Evolutionary conservation across 768 basidiomycete species (phyloP).

Genomic region (Serpula lacrymans): DNA sequence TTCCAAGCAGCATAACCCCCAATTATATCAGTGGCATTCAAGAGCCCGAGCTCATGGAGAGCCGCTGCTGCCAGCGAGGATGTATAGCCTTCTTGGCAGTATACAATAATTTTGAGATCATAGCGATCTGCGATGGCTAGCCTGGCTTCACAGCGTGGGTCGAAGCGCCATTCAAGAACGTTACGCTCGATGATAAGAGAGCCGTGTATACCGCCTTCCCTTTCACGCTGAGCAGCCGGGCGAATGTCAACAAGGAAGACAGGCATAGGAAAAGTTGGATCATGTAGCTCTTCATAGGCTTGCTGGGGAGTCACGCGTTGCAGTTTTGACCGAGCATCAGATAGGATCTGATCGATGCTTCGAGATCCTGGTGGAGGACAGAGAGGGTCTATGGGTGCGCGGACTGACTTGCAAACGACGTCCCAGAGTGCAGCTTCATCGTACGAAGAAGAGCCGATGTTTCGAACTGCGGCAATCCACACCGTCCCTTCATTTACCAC

Average conservation of each 20-base stretch:
- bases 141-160: constrained; percentile 59
- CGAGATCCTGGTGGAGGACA: constrained; percentile 62
- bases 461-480: constrained; percentile 48
- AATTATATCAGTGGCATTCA: constrained; percentile 74
- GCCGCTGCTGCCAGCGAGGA: constrained; percentile 71
- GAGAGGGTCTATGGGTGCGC: constrained; percentile 57
- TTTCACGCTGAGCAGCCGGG: constrained; percentile 54
- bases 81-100: constrained; percentile 72
- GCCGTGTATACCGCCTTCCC: constrained; percentile 59
- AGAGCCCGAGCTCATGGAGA: constrained; percentile 64
- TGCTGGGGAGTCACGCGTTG: constrained; percentile 59
- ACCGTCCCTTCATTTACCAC: constrained; percentile 31
- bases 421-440: constrained; percentile 71
- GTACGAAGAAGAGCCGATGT: constrained; percentile 51
- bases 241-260: constrained; percentile 79
- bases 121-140: constrained; percentile 70
- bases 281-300: constrained; percentile 59
- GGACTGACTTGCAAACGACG: constrained; percentile 60
- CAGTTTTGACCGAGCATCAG: constrained; percentile 56
- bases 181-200: constrained; percentile 75
- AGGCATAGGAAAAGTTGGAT: constrained; percentile 51
- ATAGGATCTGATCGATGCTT: constrained; percentile 55
- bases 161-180: constrained; percentile 77
- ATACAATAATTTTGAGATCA: constrained; percentile 69
- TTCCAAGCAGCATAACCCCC: constrained; percentile 76